These are phyloP conservation scores for Apiotrichum sp. DNA, from an alignment of 1,284 basidiomycete species.

Conservation along the genomic window DNA sequence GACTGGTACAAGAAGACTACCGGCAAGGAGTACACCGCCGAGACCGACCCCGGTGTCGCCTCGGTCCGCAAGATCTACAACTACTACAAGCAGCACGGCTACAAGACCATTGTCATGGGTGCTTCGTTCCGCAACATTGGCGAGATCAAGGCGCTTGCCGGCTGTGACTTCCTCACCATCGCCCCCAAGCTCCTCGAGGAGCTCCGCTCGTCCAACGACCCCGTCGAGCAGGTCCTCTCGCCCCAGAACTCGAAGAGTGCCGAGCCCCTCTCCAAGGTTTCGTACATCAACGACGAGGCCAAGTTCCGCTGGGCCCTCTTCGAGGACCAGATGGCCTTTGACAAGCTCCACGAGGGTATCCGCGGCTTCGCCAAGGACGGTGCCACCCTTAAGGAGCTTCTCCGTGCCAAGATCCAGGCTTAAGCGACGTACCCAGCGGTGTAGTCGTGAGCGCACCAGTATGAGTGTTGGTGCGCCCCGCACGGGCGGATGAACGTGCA, in stretches of 20 bases:
- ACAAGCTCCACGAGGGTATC: slow-evolving; percentile 94
- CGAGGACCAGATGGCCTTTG: slow-evolving; percentile 88
- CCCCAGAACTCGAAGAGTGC: slow-evolving; percentile 56
- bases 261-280: slow-evolving; percentile 68
- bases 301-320: slow-evolving; percentile 92
- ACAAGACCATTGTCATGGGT: slow-evolving; percentile 99
- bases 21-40: slow-evolving; percentile 76
- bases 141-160: slow-evolving; percentile 92
- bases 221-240: slow-evolving; percentile 78
- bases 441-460: neutral
- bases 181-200: slow-evolving; percentile 85
- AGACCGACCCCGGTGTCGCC: slow-evolving; percentile 88
- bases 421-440: slow-evolving; percentile 6
- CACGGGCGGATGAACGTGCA: too few relatives aligned
- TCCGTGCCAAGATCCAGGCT: slow-evolving; percentile 65
- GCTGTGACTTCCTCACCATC: slow-evolving; percentile 96
- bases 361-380: slow-evolving; percentile 95
- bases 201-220: slow-evolving; percentile 71
- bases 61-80: slow-evolving; percentile 86
- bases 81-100: slow-evolving; percentile 98
- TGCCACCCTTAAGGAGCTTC: slow-evolving; percentile 73
- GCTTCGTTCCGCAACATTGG: slow-evolving; percentile 94
- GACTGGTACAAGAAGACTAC: slow-evolving; percentile 92
- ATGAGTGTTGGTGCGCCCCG: neutral
- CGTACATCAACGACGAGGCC: slow-evolving; percentile 85